Percentiles rank a stretch among this genome's conserved stretches.
Conservation (phyloP, 495 filamentous ascomycete genomes). For the Penicillium parvum region DNA sequence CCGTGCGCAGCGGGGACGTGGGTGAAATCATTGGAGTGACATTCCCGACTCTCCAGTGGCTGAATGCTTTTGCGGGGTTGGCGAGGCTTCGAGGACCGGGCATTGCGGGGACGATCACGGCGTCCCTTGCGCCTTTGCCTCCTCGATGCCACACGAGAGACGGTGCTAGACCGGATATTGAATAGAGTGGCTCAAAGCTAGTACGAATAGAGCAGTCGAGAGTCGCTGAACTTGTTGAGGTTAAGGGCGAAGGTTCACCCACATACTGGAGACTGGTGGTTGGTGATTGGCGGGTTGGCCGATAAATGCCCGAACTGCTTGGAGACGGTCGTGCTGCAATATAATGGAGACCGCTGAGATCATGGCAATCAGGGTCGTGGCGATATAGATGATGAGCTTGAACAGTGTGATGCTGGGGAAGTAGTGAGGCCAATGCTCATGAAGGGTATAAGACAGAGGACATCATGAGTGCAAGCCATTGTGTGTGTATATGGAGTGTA, state of each 20-base stretch:
- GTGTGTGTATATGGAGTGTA: no score
- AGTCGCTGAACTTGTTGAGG: no score
- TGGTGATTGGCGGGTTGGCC: constrained; percentile 28
- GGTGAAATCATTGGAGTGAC: constrained; percentile 1
- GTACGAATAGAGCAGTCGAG: no score
- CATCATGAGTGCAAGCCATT: no score
- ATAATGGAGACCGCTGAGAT: no score
- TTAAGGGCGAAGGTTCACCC: neutral
- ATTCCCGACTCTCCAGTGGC: constrained; percentile 4
- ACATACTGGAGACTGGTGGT: neutral
- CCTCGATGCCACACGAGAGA: neutral
- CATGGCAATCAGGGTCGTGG: no score
- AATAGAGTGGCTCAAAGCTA: neutral
- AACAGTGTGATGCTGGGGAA: no score
- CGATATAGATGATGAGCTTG: no score
- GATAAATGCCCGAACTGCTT: constrained; percentile 30
- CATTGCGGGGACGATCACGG: constrained; percentile 4
- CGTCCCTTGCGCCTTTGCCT: neutral
- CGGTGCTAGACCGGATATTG: neutral
- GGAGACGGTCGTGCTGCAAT: no score
- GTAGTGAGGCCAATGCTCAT: no score
- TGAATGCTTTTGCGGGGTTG: constrained; percentile 22
- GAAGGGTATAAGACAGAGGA: no score
- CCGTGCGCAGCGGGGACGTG: constrained; percentile 10
- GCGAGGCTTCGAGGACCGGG: neutral